These are phyloP conservation scores for Triglochin maritima DNA, from an alignment of 106 monocot genomes.

Conservation along the genomic window DNA sequence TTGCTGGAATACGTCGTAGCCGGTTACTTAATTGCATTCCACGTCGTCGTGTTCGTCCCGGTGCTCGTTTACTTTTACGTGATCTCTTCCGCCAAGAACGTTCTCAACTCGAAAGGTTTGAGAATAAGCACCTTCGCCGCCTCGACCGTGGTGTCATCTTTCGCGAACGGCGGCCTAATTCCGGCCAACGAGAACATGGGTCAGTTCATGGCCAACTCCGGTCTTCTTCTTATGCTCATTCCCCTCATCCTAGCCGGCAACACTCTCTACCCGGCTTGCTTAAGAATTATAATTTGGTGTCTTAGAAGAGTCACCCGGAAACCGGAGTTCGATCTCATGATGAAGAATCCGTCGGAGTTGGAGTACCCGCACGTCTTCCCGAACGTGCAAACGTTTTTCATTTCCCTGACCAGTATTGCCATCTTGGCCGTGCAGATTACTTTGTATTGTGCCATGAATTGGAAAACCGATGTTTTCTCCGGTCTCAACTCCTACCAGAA, in stretches of 20 bases:
- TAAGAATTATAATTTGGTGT: constrained; percentile 18
- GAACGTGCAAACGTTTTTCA: not conserved
- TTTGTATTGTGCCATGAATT: constrained; percentile 37
- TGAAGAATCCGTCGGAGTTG: constrained; percentile 5
- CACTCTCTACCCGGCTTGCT: constrained; percentile 29
- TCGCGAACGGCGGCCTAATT: constrained; percentile 27
- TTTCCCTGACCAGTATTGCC: constrained; percentile 3
- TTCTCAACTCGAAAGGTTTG: constrained; percentile 8
- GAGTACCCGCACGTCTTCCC: constrained; percentile 16
- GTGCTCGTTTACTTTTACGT: constrained; percentile 22
- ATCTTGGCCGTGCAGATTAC: not conserved
- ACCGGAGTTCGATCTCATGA: constrained; percentile 14
- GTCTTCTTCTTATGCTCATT: constrained; percentile 25
- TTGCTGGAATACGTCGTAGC: not conserved
- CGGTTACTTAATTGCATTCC: constrained; percentile 21
- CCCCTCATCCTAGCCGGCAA: constrained; percentile 29
- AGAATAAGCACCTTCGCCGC: constrained; percentile 11
- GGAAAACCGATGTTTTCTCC: constrained; percentile 31
- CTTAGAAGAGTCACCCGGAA: constrained; percentile 5
- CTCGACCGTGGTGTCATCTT: constrained; percentile 15
- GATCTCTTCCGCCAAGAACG: not conserved
- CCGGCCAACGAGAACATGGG: constrained; percentile 54
- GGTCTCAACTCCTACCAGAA: constrained; percentile 40
- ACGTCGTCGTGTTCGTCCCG: constrained; percentile 13
- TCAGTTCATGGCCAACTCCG: constrained; percentile 22